Conservation (phyloP, 257 asterid species). For the Orobanche coerulescens region DNA sequence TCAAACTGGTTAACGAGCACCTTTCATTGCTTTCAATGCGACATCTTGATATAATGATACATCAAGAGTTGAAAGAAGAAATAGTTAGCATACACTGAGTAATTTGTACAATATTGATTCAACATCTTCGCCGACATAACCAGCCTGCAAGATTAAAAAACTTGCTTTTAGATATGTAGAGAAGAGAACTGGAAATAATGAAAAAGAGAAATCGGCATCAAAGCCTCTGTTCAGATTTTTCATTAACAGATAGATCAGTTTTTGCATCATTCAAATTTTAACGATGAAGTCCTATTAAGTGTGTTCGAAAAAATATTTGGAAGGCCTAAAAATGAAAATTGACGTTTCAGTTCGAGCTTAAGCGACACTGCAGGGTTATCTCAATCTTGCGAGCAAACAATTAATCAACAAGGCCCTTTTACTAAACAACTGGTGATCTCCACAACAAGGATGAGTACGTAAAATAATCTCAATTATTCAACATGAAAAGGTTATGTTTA, state of each 20-base stretch:
- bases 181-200: not conserved
- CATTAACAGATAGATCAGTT: too few species aligned
- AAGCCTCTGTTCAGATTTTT: too few species aligned
- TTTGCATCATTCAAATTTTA: too few species aligned
- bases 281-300: too few species aligned
- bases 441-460: not conserved
- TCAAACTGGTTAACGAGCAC: slow-evolving; percentile 18
- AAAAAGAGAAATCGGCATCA: too few species aligned
- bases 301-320: too few species aligned
- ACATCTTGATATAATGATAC: slow-evolving; percentile 16
- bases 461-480: not conserved
- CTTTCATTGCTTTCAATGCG: not conserved
- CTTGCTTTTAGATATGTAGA: slow-evolving; percentile 14
- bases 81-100: slow-evolving; percentile 42
- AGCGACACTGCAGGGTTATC: not conserved
- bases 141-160: slow-evolving; percentile 61
- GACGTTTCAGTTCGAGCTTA: not conserved
- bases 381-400: not conserved
- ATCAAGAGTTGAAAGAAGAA: not conserved
- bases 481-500: not conserved
- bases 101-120: slow-evolving; percentile 87
- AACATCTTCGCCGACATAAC: slow-evolving; percentile 96
- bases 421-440: not conserved
- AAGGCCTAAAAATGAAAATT: too few species aligned
- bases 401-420: not conserved